Conservation (phyloP, 2,329 filamentous ascomycete genomes). For the Neonectria ditissima region DNA sequence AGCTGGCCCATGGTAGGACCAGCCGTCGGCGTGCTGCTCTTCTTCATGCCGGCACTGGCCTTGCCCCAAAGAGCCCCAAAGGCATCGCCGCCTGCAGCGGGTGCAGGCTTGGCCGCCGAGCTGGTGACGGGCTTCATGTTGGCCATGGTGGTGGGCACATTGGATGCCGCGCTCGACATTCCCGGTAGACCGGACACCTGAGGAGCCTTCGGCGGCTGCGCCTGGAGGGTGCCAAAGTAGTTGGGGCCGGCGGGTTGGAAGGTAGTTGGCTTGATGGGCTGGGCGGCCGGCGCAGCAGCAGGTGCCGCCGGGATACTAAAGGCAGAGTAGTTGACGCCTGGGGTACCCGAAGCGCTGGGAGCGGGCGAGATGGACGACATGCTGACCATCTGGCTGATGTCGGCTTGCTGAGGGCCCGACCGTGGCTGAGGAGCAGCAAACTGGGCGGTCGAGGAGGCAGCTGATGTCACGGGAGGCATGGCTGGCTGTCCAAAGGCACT, state of each 20-base stretch:
- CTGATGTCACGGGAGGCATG: conserved; percentile 61
- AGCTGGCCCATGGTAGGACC: conserved; percentile 90
- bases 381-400: conserved; percentile 81
- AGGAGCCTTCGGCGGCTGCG: conserved; percentile 47
- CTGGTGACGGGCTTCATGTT: conserved; percentile 62
- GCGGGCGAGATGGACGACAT: conserved; percentile 86
- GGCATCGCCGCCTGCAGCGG: conserved; percentile 78
- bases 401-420: conserved; percentile 83
- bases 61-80: conserved; percentile 90
- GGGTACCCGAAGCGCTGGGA: conserved; percentile 65
- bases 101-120: conserved; percentile 62
- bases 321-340: conserved; percentile 73
- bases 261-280: conserved; percentile 67
- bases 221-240: conserved; percentile 89
- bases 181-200: conserved; percentile 46
- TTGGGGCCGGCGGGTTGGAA: conserved; percentile 85
- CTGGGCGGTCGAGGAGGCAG: conserved; percentile 69
- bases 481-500: conserved; percentile 54
- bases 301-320: conserved; percentile 59
- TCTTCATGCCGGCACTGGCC: conserved; percentile 80
- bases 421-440: conserved; percentile 87
- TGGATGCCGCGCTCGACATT: conserved; percentile 51
- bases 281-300: conserved; percentile 51
- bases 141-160: conserved; percentile 54
- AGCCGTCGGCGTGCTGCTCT: conserved; percentile 69